phyloP scores from a whole-genome alignment of 371 early-diverging fungal genomes.

The Mortierella sp. region DNA sequence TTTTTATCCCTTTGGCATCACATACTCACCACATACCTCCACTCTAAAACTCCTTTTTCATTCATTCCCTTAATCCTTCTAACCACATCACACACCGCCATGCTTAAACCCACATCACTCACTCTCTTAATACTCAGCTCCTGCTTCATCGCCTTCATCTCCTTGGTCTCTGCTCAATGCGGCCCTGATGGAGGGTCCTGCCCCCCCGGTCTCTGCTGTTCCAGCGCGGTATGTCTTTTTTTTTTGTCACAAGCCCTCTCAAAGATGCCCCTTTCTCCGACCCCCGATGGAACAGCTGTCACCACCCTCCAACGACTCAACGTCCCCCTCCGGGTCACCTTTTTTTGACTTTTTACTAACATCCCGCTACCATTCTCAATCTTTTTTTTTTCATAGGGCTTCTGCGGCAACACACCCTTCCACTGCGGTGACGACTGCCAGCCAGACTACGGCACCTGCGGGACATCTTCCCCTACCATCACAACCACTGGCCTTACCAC shows the following conservation, averaged over 20 bases:
- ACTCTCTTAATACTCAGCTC: conserved; percentile 15
- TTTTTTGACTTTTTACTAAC: background rate
- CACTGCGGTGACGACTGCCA: conserved; percentile 41
- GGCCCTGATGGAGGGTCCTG: conserved; percentile 14
- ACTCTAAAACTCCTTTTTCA: background rate
- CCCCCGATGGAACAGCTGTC: too few relatives aligned
- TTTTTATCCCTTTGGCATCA: background rate
- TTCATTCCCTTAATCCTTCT: background rate
- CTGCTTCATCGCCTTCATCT: conserved; percentile 19
- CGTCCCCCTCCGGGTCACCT: background rate
- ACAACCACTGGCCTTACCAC: background rate
- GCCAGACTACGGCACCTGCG: conserved; percentile 22
- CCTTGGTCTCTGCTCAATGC: conserved; percentile 38
- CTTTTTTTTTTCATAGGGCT: conserved; percentile 15
- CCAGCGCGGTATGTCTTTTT: conserved; percentile 18
- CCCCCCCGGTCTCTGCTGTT: conserved; percentile 25
- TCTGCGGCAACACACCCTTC: conserved; percentile 13
- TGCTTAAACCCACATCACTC: conserved; percentile 1
- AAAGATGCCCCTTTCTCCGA: background rate
- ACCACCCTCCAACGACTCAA: background rate
- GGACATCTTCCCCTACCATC: background rate
- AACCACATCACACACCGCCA: background rate
- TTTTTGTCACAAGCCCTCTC: background rate
- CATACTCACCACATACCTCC: background rate
- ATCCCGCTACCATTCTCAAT: too few relatives aligned